These are phyloP conservation scores for Gastroboletus turbinatus DNA, from an alignment of 1,284 basidiomycete species.

Conservation along the genomic window DNA sequence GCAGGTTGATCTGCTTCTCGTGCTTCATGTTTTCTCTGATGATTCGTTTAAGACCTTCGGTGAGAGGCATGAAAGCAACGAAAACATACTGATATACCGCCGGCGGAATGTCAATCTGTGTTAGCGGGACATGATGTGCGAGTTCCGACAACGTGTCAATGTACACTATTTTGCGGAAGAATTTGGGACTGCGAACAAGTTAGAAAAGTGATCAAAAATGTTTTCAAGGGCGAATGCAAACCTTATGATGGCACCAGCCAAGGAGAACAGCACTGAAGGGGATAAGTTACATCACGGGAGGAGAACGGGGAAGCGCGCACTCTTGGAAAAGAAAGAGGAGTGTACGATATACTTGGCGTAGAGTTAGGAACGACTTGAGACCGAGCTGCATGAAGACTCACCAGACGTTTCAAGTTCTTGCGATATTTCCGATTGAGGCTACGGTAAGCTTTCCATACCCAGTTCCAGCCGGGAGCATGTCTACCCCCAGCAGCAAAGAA, in stretches of 20 bases:
- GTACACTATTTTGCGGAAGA: conserved; percentile 80
- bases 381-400: conserved; percentile 33
- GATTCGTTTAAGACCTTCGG: conserved; percentile 1
- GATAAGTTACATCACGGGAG: neutral
- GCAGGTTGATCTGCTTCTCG: conserved; percentile 66
- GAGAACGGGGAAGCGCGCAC: conserved; percentile 40
- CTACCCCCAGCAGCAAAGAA: conserved; percentile 82
- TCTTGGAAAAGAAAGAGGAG: conserved; percentile 84
- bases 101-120: conserved; percentile 82
- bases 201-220: neutral
- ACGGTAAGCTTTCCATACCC: conserved; percentile 88
- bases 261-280: conserved; percentile 72
- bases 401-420: conserved; percentile 83
- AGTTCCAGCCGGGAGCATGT: conserved; percentile 80
- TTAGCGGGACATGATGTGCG: conserved; percentile 72
- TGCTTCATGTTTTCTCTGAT: conserved; percentile 71
- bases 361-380: conserved; percentile 3
- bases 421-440: conserved; percentile 80
- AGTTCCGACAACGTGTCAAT: conserved; percentile 73
- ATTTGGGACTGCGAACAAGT: conserved; percentile 63
- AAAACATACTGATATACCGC: conserved; percentile 69
- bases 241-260: conserved; percentile 84
- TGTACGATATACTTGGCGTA: conserved; percentile 73
- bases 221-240: conserved; percentile 27
- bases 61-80: neutral